Percentiles rank a stretch among this genome's conserved stretches.
Conservation (phyloP, 495 filamentous ascomycete genomes). For the Penicillium tannophilum region DNA sequence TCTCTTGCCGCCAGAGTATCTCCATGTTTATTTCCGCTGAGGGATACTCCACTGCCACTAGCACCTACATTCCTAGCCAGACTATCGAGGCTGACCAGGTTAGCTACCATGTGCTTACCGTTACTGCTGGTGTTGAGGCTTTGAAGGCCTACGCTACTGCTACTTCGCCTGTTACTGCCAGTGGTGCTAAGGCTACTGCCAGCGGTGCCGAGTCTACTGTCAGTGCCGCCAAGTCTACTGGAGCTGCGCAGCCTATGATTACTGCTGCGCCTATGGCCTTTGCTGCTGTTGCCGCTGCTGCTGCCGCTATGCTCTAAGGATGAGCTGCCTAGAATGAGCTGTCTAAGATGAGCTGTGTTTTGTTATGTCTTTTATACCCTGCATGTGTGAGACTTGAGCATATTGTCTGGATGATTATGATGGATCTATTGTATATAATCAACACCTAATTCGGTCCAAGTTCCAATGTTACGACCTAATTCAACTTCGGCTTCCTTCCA, state of each 20-base stretch:
- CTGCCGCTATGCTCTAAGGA: constrained; percentile 5
- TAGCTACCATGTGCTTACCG: not conserved
- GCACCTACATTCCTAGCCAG: not conserved
- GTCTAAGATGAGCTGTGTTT: not conserved
- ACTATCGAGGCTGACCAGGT: constrained; percentile 1
- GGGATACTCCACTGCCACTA: not conserved
- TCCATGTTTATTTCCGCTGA: not conserved
- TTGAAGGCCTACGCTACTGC: constrained; percentile 1
- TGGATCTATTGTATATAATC: not conserved
- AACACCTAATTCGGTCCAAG: not conserved
- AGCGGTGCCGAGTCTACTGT: too few species aligned
- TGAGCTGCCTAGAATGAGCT: not conserved
- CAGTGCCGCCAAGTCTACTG: too few species aligned
- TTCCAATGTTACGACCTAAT: not conserved
- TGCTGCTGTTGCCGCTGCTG: constrained; percentile 4
- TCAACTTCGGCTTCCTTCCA: not conserved
- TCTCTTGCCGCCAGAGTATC: not conserved
- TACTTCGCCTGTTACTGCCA: not conserved
- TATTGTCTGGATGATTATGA: not conserved
- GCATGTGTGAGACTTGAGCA: not conserved
- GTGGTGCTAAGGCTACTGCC: too few species aligned
- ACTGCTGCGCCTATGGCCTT: constrained; percentile 4
- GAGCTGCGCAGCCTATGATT: not conserved
- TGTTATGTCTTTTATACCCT: not conserved
- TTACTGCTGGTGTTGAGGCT: not conserved